Evolutionary conservation across 2,329 filamentous ascomycete species (phyloP).

Genomic region (Botryotinia globosa): DNA sequence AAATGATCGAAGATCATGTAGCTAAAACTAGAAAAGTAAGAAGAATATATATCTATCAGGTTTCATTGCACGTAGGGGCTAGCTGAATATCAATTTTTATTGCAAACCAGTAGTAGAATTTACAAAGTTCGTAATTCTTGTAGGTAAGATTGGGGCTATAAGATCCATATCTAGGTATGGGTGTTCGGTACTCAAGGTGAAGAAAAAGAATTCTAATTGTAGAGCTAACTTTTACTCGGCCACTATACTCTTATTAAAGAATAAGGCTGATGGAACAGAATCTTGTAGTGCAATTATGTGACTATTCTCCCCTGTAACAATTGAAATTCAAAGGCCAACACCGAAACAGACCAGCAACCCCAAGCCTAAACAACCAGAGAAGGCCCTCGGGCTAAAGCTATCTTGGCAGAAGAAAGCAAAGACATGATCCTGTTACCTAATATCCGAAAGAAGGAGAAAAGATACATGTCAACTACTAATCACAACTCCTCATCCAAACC

Average conservation of each 20-base stretch:
- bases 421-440: not conserved
- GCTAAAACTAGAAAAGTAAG: not conserved
- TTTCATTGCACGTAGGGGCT: not conserved
- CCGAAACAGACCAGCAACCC: not conserved
- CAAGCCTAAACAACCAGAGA: not conserved
- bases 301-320: not conserved
- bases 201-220: not conserved
- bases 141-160: not conserved
- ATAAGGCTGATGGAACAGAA: not conserved
- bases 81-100: not conserved
- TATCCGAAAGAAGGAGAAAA: not conserved
- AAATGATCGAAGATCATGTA: not conserved
- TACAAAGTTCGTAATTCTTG: not conserved
- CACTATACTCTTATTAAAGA: not conserved
- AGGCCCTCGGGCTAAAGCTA: rapidly evolving
- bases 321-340: not conserved
- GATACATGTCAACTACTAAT: not conserved
- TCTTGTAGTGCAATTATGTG: not conserved
- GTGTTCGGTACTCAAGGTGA: not conserved
- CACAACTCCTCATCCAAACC: not conserved
- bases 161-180: not conserved
- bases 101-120: not conserved
- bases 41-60: not conserved
- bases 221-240: not conserved
- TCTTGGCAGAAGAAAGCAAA: not conserved